Evolutionary conservation across 192 early-diverging fungal genomes (phyloP), one percentile per base, ranked within the genome.

Genomic region (Backusella psychrophila): DNA sequence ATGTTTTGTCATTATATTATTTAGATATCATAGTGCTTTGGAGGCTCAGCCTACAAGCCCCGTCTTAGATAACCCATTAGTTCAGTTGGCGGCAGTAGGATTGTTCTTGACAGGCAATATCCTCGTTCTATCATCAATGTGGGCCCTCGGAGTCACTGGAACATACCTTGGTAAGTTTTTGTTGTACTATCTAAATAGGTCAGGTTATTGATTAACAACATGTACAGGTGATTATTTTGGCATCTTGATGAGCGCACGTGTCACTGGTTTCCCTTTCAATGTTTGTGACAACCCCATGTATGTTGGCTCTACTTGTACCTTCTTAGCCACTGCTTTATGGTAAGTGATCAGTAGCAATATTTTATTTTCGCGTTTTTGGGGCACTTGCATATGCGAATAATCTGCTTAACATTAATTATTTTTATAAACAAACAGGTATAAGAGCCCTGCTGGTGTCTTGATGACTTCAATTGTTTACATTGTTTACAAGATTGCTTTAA

Each of bases 231-330:
- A 96, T 79, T 97, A 97, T 81, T 97, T 96, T 89, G 96, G 96
- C 63, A 96, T 97, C 67, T 81, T 96, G 71, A 95, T 95, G 95
- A 87, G 92, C 17, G 86, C 89, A 75, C 89, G 92, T 26, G 93
- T 97, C 44, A 96, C 92, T 0, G 91, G 91, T 14, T 96, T 97
- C 80, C 96, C 96, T 6, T 97, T 97, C 88, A 97, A 93, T 78
- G 90, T 95, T 23, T 85, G 92, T 34, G 93, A 95, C 9, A 94
- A 97, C 85, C 96, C 96, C n/a, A 97, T 97, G 96, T 97, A 97
- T 78, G 89, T 89, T 68, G 96, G 96, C 35, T 95, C 95, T 6
- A 95, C 94, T 11, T 81, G 96, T 83, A 91, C 89, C 66, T 97
- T 97, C 82, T 71, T 96, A 15, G 93, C 90, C 52, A 90, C 90